Evolutionary conservation across 257 asterid genomes (phyloP).

Genomic region (Gentiana macrophylla): DNA sequence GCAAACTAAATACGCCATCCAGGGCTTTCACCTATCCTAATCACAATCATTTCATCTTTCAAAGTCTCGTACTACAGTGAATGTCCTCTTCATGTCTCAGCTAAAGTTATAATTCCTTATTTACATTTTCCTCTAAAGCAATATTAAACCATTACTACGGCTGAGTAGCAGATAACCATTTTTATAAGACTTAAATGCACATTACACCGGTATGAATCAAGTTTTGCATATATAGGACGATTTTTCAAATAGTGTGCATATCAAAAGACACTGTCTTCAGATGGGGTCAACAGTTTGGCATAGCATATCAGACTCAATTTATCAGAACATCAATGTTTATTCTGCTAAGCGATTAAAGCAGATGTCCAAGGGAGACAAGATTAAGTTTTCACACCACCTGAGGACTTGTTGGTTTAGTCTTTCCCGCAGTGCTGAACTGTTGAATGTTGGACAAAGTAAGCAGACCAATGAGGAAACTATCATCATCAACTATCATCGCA

Average conservation of each 20-base stretch:
- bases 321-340: neutral
- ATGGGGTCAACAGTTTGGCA: neutral
- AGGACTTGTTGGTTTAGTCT: slow-evolving; percentile 22
- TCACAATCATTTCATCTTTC: neutral
- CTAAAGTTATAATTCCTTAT: neutral
- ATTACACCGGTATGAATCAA: neutral
- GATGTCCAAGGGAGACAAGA: neutral
- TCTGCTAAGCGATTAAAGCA: neutral
- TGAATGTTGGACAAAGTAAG: slow-evolving; percentile 64
- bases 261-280: neutral
- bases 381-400: slow-evolving; percentile 33
- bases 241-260: neutral
- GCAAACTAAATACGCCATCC: neutral
- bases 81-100: neutral
- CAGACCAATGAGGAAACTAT: slow-evolving; percentile 45
- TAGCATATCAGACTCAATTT: neutral
- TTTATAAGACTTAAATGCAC: neutral
- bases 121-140: neutral
- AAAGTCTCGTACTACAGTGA: neutral
- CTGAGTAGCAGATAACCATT: neutral
- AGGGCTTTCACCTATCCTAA: neutral
- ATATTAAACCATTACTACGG: neutral
- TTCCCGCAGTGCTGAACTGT: slow-evolving; percentile 19
- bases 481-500: slow-evolving; percentile 66
- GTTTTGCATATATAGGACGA: neutral